phyloP scores from a whole-genome alignment of 306 rosid species.

The Vicia sativa region DNA sequence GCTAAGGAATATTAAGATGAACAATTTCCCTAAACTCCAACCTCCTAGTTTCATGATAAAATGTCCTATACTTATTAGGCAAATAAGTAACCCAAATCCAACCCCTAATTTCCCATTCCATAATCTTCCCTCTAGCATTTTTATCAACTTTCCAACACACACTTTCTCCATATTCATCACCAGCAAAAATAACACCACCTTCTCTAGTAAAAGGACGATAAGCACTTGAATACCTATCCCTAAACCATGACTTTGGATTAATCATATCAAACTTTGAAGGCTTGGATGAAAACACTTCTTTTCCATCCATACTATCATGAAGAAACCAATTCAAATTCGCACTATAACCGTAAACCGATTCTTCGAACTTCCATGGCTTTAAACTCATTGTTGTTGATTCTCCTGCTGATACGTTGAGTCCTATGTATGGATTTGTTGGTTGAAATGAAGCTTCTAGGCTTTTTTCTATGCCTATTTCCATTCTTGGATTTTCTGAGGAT shows the following conservation, averaged over 20 bases:
- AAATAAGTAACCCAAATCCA: slow-evolving; percentile 93
- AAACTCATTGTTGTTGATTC: slow-evolving; percentile 65
- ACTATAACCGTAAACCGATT: slow-evolving; percentile 70
- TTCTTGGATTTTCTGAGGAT: slow-evolving; percentile 79
- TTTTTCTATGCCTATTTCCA: slow-evolving; percentile 64
- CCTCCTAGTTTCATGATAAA: slow-evolving; percentile 75
- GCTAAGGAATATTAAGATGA: slow-evolving; percentile 55
- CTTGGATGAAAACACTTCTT: slow-evolving; percentile 71
- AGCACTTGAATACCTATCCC: slow-evolving; percentile 76
- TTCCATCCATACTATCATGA: slow-evolving; percentile 74
- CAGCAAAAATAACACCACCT: slow-evolving; percentile 87
- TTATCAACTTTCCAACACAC: slow-evolving; percentile 85
- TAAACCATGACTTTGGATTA: slow-evolving; percentile 84
- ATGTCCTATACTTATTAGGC: slow-evolving; percentile 81
- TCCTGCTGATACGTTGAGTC: slow-evolving; percentile 61
- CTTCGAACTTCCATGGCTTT: slow-evolving; percentile 91
- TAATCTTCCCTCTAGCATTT: slow-evolving; percentile 58
- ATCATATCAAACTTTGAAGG: slow-evolving; percentile 73
- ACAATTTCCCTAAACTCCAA: slow-evolving; percentile 74
- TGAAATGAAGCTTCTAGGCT: slow-evolving; percentile 77
- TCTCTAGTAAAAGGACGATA: slow-evolving; percentile 81
- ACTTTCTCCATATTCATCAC: slow-evolving; percentile 82
- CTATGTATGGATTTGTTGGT: slow-evolving; percentile 58
- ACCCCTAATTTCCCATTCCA: slow-evolving; percentile 94
- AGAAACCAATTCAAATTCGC: slow-evolving; percentile 88